Conservation (phyloP, 176 grass and related monocot genomes). For the Bothriochloa decipiens region DNA sequence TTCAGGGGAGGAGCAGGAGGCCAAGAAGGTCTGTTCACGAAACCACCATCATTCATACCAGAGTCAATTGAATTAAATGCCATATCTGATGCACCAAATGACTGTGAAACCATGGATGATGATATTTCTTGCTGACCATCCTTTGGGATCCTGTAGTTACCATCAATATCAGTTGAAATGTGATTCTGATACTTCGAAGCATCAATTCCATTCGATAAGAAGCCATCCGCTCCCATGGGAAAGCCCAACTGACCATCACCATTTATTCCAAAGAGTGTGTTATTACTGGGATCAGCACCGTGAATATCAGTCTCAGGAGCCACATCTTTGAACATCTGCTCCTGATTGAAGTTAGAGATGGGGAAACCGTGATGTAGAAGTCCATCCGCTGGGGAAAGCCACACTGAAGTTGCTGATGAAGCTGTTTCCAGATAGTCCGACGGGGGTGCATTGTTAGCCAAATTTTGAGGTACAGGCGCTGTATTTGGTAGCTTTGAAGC, state of each 20-base stretch:
- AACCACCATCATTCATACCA: constrained; percentile 57
- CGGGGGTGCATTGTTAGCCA: constrained; percentile 58
- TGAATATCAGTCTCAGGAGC: constrained; percentile 56
- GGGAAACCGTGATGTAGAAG: constrained; percentile 74
- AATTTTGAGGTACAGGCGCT: constrained; percentile 57
- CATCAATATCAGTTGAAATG: constrained; percentile 68
- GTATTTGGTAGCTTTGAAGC: constrained; percentile 64
- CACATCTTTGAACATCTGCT: constrained; percentile 61
- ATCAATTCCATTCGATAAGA: constrained; percentile 67
- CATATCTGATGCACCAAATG: constrained; percentile 80
- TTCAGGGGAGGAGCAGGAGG: constrained; percentile 56
- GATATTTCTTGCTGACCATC: constrained; percentile 79
- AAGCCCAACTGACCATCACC: constrained; percentile 61
- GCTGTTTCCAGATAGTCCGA: constrained; percentile 75
- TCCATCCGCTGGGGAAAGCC: constrained; percentile 79
- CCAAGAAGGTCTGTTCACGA: constrained; percentile 73
- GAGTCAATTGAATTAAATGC: constrained; percentile 95
- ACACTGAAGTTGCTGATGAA: constrained; percentile 82
- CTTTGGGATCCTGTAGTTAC: constrained; percentile 60
- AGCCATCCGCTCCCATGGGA: constrained; percentile 62
- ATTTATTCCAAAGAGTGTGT: constrained; percentile 68
- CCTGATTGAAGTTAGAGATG: constrained; percentile 63
- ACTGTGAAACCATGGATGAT: constrained; percentile 83
- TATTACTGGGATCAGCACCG: constrained; percentile 57
- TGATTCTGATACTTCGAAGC: constrained; percentile 72